Base-by-base conservation (phyloP, 169 alveolate species). In the Plasmodium ovale region DNA sequence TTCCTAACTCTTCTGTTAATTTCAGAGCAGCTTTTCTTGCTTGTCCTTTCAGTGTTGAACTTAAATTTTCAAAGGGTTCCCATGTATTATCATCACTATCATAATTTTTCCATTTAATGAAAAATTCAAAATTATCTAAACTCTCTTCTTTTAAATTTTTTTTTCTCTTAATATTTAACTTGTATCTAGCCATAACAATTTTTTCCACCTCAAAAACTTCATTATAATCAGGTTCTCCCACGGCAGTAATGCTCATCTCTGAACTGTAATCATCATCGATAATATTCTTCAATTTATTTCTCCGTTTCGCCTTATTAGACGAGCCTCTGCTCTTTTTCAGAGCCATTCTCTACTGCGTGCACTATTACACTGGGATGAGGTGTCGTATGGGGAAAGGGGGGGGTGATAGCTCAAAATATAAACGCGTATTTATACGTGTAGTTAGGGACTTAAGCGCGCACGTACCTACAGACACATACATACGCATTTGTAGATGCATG, bases 1-100 rank as follows among this genome's bases (percentile, higher is more conserved):
- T 16, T n/a, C 9, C 47, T 35, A 56, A 56, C 21, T 58, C 84
- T 82, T 64, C 72, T 31, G 70, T 67, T 37, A 82, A 67, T 33
- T 53, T 65, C 2, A 67, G 44, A 29, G 84, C 90, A 21, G 71
- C 90, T 65, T 65, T 67, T 65, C 73, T 51, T 31, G 90, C 90
- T 42, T 68, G 71, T 0, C 90, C 84, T 29, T 68, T 82, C 58
- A 82, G 67, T 14, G 51, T 68, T 7, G 84, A 53, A 69, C 90
- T 67, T 82, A 82, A 82, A 35, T 82, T 82, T 51, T 82, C 90
- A 58, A 82, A 82, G 1, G 90, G 90, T 12, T 82, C 90, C 90
- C 90, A 82, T 14, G 85, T 82, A 35, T 82, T 82, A n/a, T 82
- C 85, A 65, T 82, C 90, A 49, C 84, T 68, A 33, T 82, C 90